Conservation (phyloP, 2,329 filamentous ascomycete species). For the Phialemonium atrogriseum region DNA sequence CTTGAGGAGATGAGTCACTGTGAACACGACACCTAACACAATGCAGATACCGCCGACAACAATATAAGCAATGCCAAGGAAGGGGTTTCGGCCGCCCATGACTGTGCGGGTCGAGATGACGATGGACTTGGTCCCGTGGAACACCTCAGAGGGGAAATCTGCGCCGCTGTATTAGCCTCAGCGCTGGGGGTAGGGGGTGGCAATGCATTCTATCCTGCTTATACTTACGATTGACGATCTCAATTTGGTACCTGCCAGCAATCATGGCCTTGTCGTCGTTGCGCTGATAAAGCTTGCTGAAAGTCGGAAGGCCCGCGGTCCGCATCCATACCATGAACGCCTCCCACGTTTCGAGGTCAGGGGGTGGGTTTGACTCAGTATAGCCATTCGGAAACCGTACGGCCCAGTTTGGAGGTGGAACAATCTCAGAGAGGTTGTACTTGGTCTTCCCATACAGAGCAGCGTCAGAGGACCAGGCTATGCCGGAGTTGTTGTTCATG, state of each 20-base stretch:
- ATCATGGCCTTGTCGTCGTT: slow-evolving; percentile 66
- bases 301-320: slow-evolving; percentile 84
- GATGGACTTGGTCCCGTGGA: slow-evolving; percentile 82
- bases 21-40: slow-evolving; percentile 79
- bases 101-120: slow-evolving; percentile 84
- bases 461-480: slow-evolving; percentile 80
- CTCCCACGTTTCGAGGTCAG: slow-evolving; percentile 67
- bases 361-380: slow-evolving; percentile 53
- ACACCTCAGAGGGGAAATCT: slow-evolving; percentile 76
- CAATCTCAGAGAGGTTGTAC: slow-evolving; percentile 57
- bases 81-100: slow-evolving; percentile 91
- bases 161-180: slow-evolving; percentile 7
- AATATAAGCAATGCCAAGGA: slow-evolving; percentile 92
- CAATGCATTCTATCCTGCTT: too few species aligned
- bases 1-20: slow-evolving; percentile 81
- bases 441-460: slow-evolving; percentile 65
- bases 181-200: slow-evolving; percentile 14
- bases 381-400: slow-evolving; percentile 64
- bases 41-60: slow-evolving; percentile 92
- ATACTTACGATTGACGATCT: slow-evolving; percentile 69
- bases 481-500: slow-evolving; percentile 67
- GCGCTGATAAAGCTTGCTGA: slow-evolving; percentile 84
- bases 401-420: slow-evolving; percentile 83
- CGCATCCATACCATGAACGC: slow-evolving; percentile 99
- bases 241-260: slow-evolving; percentile 65